phyloP scores from a whole-genome alignment of 768 basidiomycete species.

The Tricholomella constricta region DNA sequence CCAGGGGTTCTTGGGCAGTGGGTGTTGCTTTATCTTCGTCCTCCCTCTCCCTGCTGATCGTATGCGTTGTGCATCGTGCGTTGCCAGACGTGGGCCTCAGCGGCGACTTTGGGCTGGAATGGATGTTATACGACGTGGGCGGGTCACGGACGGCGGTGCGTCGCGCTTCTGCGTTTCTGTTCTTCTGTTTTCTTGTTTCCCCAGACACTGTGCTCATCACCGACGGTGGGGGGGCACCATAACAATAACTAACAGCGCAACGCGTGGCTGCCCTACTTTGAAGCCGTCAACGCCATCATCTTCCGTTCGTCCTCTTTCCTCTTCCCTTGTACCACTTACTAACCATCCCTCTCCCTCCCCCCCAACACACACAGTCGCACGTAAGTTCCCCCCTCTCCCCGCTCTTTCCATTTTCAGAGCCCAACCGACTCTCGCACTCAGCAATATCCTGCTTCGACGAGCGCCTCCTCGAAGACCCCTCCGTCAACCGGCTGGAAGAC shows the following conservation, averaged over 20 bases:
- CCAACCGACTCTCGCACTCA: constrained; percentile 9
- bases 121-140: constrained; percentile 72
- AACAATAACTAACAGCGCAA: constrained; percentile 48
- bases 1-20: constrained; percentile 15
- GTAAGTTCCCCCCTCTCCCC: constrained; percentile 45
- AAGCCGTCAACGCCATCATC: constrained; percentile 74
- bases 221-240: too few relatives aligned
- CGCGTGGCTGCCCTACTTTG: constrained; percentile 75
- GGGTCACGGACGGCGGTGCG: constrained; percentile 59
- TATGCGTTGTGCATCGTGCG: not conserved
- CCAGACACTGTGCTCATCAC: too few relatives aligned
- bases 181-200: too few relatives aligned
- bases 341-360: constrained; percentile 28
- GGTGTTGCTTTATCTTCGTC: not conserved
- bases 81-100: constrained; percentile 12
- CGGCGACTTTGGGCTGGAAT: constrained; percentile 48
- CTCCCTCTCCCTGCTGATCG: not conserved
- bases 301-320: constrained; percentile 57
- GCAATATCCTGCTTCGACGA: constrained; percentile 49
- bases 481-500: constrained; percentile 71
- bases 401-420: not conserved
- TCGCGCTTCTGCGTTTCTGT: constrained; percentile 7
- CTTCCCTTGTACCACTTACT: constrained; percentile 14
- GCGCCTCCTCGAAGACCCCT: constrained; percentile 55
- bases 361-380: constrained; percentile 54